Conservation (phyloP, 2,329 filamentous ascomycete genomes). For the Nemania serpens region DNA sequence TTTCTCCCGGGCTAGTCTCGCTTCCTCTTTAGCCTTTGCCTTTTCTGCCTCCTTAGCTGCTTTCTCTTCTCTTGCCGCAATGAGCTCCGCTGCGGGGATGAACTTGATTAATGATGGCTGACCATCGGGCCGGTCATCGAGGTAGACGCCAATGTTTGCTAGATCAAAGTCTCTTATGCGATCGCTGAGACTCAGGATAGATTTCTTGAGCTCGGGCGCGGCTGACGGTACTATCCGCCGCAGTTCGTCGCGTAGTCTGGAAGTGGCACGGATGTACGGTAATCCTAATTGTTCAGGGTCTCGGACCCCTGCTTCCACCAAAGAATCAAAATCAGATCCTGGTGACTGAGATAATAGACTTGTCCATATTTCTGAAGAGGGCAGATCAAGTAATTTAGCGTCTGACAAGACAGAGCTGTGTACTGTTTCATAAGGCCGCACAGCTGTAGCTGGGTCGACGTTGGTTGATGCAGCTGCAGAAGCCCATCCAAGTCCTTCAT, state of each 20-base stretch:
- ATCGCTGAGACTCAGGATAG: slow-evolving; percentile 78
- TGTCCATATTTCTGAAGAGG: slow-evolving; percentile 49
- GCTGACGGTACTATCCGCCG: slow-evolving; percentile 56
- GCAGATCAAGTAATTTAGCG: slow-evolving; percentile 53
- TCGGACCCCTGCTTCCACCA: slow-evolving; percentile 51
- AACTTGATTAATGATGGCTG: slow-evolving; percentile 75
- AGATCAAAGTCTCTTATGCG: slow-evolving; percentile 79
- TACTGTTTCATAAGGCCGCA: slow-evolving; percentile 53
- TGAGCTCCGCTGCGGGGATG: slow-evolving; percentile 60
- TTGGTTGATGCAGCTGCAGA: slow-evolving; percentile 45
- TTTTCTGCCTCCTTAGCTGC: slow-evolving; percentile 65
- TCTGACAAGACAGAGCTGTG: slow-evolving; percentile 53
- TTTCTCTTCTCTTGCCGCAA: slow-evolving; percentile 64
- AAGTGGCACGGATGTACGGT: slow-evolving; percentile 60
- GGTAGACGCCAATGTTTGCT: slow-evolving; percentile 81
- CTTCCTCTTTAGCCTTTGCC: slow-evolving; percentile 59
- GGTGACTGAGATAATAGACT: slow-evolving; percentile 51
- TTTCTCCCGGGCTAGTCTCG: slow-evolving; percentile 54
- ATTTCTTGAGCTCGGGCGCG: slow-evolving; percentile 63
- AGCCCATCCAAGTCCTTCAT: slow-evolving; percentile 62
- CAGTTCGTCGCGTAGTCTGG: slow-evolving; percentile 65
- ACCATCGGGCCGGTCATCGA: slow-evolving; percentile 76
- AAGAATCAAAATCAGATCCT: slow-evolving; percentile 51
- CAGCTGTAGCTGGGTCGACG: slow-evolving; percentile 51
- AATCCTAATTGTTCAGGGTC: slow-evolving; percentile 59